phyloP scores from a whole-genome alignment of 1,139 yeast species.

The Torulaspora globosa region DNA sequence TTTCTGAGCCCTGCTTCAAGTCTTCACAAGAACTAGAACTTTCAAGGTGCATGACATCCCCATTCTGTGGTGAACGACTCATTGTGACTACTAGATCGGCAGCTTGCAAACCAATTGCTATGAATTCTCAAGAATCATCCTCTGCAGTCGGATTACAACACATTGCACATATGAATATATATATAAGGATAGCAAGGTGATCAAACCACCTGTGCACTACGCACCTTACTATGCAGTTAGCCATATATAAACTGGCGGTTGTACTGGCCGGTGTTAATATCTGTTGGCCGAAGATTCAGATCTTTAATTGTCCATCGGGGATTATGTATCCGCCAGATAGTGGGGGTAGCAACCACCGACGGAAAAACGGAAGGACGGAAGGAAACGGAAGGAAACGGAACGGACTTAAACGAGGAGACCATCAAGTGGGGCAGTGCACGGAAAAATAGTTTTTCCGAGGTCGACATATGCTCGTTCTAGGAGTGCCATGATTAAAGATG shows the following conservation, averaged over 20 bases:
- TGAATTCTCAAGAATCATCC: no score
- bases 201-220: no score
- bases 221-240: no score
- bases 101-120: neutral
- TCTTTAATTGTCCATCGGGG: neutral
- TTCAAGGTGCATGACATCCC: neutral
- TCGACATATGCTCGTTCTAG: no score
- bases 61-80: neutral
- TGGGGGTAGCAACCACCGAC: slow-evolving; percentile 2
- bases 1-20: neutral
- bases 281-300: no score
- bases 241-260: no score
- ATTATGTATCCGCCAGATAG: neutral
- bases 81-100: neutral
- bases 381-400: neutral
- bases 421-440: neutral
- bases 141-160: no score
- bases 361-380: neutral
- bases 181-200: no score
- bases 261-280: no score
- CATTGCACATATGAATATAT: no score
- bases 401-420: neutral
- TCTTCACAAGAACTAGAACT: neutral
- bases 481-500: neutral
- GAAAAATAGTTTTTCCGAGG: slow-evolving; percentile 4